Percentiles rank a stretch among this genome's conserved stretches.
phyloP scores from a whole-genome alignment of 2,329 filamentous ascomycete species.

The Xylariaceae sp. region DNA sequence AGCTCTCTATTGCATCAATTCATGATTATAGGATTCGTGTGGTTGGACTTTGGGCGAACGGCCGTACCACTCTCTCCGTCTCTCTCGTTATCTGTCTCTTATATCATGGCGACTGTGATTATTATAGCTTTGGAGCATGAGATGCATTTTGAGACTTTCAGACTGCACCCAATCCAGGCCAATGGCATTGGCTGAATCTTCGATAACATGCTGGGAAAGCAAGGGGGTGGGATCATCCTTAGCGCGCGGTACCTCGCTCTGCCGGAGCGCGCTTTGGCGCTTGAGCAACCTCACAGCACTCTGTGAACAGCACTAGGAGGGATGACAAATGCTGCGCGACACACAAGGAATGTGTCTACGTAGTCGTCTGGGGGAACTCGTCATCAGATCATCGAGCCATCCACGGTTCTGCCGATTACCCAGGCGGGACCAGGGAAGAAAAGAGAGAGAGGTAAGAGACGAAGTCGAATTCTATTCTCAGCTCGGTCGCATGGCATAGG shows the following conservation, averaged over 20 bases:
- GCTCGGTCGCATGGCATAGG: too few species aligned
- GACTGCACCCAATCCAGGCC: not conserved
- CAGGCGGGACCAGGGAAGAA: too few species aligned
- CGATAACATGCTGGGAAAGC: not conserved
- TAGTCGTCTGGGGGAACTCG: not conserved
- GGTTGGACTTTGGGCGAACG: not conserved
- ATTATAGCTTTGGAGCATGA: not conserved
- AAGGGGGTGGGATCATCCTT: not conserved
- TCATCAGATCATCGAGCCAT: not conserved
- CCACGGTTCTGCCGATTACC: too few species aligned
- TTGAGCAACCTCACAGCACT: too few species aligned
- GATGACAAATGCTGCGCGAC: not conserved
- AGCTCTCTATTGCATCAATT: not conserved
- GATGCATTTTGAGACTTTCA: not conserved
- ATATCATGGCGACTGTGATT: not conserved
- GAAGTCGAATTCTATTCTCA: too few species aligned
- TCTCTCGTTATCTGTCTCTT: slow-evolving; percentile 3
- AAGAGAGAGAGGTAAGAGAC: too few species aligned
- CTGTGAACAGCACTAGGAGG: not conserved
- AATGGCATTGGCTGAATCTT: not conserved
- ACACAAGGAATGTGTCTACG: not conserved
- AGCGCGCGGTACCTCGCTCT: too few species aligned
- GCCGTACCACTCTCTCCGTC: slow-evolving; percentile 3
- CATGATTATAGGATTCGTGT: not conserved
- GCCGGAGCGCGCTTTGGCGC: too few species aligned